These are phyloP conservation scores for Scleroderma citrinum DNA, from an alignment of 768 basidiomycete species.

Conservation along the genomic window DNA sequence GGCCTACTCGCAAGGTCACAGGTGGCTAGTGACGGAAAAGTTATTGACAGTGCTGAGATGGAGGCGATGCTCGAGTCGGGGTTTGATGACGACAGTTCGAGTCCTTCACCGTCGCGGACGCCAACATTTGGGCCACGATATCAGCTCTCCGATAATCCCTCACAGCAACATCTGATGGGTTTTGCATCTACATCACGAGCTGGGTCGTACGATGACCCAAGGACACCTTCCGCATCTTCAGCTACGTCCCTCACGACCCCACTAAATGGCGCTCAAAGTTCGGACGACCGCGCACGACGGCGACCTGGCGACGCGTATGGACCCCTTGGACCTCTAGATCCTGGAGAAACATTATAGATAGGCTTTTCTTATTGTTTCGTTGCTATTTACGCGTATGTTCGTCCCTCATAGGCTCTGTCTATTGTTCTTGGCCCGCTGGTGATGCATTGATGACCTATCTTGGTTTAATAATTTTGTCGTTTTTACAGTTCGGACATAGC, in stretches of 20 bases:
- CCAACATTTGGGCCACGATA: slow-evolving; percentile 46
- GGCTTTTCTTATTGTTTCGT: slow-evolving; percentile 17
- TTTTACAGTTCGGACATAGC: slow-evolving; percentile 8
- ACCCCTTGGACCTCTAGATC: slow-evolving; percentile 56
- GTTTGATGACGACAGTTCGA: slow-evolving; percentile 69
- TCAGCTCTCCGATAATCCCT: slow-evolving; percentile 55
- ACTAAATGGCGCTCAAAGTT: slow-evolving; percentile 15
- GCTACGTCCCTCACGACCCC: slow-evolving; percentile 33
- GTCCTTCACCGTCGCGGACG: slow-evolving; percentile 40
- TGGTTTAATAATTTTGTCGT: slow-evolving; percentile 1
- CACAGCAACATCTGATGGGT: slow-evolving; percentile 30
- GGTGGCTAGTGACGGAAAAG: slow-evolving; percentile 17
- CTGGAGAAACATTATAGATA: slow-evolving; percentile 46
- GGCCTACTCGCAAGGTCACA: slow-evolving; percentile 47
- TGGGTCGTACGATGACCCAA: slow-evolving; percentile 28
- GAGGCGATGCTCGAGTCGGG: slow-evolving; percentile 91
- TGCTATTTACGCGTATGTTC: slow-evolving; percentile 27
- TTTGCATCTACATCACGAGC: slow-evolving; percentile 53
- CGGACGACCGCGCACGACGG: slow-evolving; percentile 37
- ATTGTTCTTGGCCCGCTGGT: slow-evolving; percentile 1
- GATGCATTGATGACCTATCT: neutral
- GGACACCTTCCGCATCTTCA: slow-evolving; percentile 27
- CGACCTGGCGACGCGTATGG: slow-evolving; percentile 37
- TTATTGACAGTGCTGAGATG: slow-evolving; percentile 68
- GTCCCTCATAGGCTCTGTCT: slow-evolving; percentile 3